Evolutionary conservation across 139 green algal genomes (phyloP).

Genomic region (Gonium pectorale): DNA sequence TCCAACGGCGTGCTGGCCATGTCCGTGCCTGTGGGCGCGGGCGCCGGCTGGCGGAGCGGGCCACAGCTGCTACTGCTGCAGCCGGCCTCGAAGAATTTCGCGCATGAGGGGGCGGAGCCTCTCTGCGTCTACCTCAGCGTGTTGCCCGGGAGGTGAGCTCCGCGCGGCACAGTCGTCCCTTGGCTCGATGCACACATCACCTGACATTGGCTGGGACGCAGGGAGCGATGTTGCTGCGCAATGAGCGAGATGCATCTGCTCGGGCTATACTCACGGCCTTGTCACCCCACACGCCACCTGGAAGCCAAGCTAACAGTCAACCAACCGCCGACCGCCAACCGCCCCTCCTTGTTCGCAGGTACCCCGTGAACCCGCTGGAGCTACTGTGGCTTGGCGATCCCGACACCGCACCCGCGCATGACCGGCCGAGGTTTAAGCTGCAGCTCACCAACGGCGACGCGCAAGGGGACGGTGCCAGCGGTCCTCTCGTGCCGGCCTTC

Average conservation of each 20-base stretch:
- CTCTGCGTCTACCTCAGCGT: constrained; percentile 9
- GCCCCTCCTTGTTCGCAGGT: neutral
- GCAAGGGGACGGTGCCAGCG: neutral
- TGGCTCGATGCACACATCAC: too few species aligned
- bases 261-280: too few species aligned
- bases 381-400: neutral
- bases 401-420: neutral
- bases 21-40: neutral
- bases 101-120: neutral
- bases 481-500: constrained; percentile 2
- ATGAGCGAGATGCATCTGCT: too few species aligned
- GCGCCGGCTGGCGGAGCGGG: neutral
- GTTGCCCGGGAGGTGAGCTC: neutral
- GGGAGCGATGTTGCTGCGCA: too few species aligned
- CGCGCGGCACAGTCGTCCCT: too few species aligned
- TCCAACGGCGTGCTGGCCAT: neutral
- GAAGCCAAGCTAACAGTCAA: too few species aligned
- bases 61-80: constrained; percentile 12
- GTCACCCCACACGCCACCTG: too few species aligned
- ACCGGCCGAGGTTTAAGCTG: neutral
- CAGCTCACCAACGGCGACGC: constrained; percentile 5
- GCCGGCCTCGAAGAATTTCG: neutral
- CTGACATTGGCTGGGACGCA: too few species aligned
- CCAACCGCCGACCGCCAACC: too few species aligned
- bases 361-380: constrained; percentile 24